A percentile compares a stretch with the other conserved stretches of the same genome.
phyloP scores from a whole-genome alignment of 2,329 filamentous ascomycete species.

The Westerdykella ornata region DNA sequence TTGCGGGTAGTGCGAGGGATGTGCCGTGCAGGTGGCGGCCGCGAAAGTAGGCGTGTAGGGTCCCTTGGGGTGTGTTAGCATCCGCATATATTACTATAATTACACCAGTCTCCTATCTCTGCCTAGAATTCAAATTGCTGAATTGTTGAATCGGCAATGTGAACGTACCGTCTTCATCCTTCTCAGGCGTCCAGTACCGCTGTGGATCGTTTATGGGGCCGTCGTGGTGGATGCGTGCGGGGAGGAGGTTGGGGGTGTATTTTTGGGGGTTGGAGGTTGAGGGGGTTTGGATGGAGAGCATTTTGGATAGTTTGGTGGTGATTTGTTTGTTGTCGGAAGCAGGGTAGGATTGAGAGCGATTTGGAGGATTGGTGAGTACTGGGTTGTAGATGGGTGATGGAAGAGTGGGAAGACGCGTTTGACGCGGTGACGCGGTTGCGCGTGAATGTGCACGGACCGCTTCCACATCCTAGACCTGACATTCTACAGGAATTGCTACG shows the following conservation, averaged over 20 bases:
- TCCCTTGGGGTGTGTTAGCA: conserved; percentile 8
- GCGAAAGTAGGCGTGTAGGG: conserved; percentile 41
- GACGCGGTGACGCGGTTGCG: not conserved
- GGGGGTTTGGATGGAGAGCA: conserved; percentile 41
- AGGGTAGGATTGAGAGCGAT: not conserved
- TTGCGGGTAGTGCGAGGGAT: conserved; percentile 58
- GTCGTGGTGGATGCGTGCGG: conserved; percentile 72
- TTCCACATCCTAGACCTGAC: too few species aligned
- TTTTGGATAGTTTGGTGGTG: too few species aligned
- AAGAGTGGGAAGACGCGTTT: not conserved
- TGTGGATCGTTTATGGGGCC: conserved; percentile 59
- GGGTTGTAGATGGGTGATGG: not conserved
- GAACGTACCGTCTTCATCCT: conserved; percentile 34
- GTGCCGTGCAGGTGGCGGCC: conserved; percentile 72
- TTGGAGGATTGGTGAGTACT: too few species aligned
- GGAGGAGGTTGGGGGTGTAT: conserved; percentile 64
- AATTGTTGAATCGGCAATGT: not conserved
- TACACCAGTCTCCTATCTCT: conserved; percentile 3
- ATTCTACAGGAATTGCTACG: too few species aligned
- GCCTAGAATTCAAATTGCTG: not conserved
- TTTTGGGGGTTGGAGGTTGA: conserved; percentile 26
- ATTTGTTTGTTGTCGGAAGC: not conserved
- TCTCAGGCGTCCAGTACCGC: conserved; percentile 63
- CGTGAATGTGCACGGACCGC: not conserved
- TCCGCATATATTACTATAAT: not conserved